These are phyloP conservation scores for Cladophialophora immunda DNA, from an alignment of 2,329 filamentous ascomycete species.

Conservation along the genomic window DNA sequence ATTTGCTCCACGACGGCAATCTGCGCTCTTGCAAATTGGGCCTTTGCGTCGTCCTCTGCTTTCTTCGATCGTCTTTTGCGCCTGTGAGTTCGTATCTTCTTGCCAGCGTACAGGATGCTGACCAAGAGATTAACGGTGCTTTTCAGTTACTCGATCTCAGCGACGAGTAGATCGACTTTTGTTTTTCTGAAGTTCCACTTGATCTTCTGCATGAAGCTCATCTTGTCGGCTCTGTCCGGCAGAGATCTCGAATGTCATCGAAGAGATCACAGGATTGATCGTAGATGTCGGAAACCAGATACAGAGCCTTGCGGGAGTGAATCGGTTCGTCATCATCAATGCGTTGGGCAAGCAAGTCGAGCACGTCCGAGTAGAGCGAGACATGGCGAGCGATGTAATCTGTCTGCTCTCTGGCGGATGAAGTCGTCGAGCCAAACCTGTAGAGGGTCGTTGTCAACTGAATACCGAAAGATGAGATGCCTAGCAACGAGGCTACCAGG, in stretches of 20 bases:
- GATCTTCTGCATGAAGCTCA: conserved; percentile 23
- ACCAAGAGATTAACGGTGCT: conserved; percentile 26
- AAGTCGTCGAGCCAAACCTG: conserved; percentile 18
- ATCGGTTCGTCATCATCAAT: conserved; percentile 28
- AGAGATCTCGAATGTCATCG: conserved; percentile 17
- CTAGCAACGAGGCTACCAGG: conserved; percentile 23
- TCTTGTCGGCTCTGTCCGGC: conserved; percentile 7
- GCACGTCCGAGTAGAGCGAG: conserved; percentile 26
- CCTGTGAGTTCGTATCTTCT: conserved; percentile 12
- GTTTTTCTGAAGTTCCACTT: conserved; percentile 30
- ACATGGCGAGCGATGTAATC: conserved; percentile 26
- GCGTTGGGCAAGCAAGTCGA: conserved; percentile 22
- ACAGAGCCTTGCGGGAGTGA: conserved; percentile 17
- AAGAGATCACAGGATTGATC: conserved; percentile 23
- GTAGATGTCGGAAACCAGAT: conserved; percentile 23
- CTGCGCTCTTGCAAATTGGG: conserved; percentile 12
- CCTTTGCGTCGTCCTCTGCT: neutral
- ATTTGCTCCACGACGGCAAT: conserved; percentile 23
- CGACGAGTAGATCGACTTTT: conserved; percentile 25
- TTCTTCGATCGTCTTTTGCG: conserved; percentile 5
- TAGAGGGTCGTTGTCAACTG: conserved; percentile 25
- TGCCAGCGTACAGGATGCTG: conserved; percentile 20
- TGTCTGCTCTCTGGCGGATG: conserved; percentile 22
- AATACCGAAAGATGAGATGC: conserved; percentile 27
- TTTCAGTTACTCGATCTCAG: conserved; percentile 25